Evolutionary conservation across 352 stramenopile genomes (phyloP).

Genomic region (Elongisporangium senticosum): DNA sequence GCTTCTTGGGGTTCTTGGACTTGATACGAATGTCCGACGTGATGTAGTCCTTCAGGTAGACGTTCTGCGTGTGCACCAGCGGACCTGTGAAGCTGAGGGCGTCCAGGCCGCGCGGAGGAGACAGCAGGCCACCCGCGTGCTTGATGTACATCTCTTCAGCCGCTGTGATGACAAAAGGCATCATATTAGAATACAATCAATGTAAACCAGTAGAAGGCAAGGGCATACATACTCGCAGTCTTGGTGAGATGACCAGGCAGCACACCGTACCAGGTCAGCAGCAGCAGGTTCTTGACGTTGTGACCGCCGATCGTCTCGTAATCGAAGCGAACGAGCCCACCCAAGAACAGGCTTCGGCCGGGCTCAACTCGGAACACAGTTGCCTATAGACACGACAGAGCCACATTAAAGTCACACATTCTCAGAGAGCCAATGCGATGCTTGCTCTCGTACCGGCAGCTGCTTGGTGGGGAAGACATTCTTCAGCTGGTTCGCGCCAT

Average conservation of each 20-base stretch:
- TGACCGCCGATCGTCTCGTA: conserved; percentile 43
- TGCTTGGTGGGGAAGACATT: conserved; percentile 77
- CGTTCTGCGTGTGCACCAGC: conserved; percentile 41
- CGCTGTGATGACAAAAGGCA: conserved; percentile 20
- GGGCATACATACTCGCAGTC: conserved; percentile 56
- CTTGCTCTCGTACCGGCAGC: conserved; percentile 34
- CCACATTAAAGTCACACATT: neutral
- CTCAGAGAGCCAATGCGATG: neutral
- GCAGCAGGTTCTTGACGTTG: conserved; percentile 51
- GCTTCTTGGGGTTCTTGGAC: conserved; percentile 66
- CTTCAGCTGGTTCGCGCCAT: conserved; percentile 55
- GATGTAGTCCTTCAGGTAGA: conserved; percentile 67
- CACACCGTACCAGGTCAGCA: conserved; percentile 82
- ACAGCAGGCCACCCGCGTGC: conserved; percentile 72
- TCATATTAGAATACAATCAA: conserved; percentile 2
- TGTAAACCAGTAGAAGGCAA: conserved; percentile 1
- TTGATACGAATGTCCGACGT: conserved; percentile 56
- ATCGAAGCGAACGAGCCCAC: conserved; percentile 68
- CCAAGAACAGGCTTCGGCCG: conserved; percentile 73
- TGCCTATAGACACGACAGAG: conserved; percentile 24
- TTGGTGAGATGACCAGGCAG: conserved; percentile 78
- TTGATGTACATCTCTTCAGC: conserved; percentile 75
- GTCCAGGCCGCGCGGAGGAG: conserved; percentile 67
- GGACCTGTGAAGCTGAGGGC: conserved; percentile 73
- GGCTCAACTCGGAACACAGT: conserved; percentile 63